These are phyloP conservation scores for Lyophyllum semitale DNA, from an alignment of 768 basidiomycete species.

Conservation along the genomic window DNA sequence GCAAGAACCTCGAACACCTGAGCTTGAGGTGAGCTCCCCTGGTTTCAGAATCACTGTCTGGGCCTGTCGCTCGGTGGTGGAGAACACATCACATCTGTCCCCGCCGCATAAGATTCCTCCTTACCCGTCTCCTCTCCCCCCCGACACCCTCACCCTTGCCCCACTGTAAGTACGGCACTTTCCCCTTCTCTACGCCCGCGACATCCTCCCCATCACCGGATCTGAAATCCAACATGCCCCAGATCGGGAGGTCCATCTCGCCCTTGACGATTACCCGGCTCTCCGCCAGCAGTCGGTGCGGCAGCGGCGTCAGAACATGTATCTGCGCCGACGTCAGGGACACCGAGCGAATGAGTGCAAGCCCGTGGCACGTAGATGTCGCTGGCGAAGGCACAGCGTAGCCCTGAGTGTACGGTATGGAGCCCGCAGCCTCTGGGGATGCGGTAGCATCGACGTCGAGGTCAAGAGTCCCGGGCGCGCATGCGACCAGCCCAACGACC, in stretches of 20 bases:
- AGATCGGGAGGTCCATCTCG: conserved; percentile 84
- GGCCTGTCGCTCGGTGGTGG: too few species aligned
- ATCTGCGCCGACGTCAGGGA: conserved; percentile 41
- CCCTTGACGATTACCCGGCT: conserved; percentile 73
- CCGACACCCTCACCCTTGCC: conserved; percentile 72
- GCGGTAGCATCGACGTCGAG: conserved; percentile 10
- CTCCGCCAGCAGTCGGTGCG: conserved; percentile 42
- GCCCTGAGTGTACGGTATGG: conserved; percentile 62
- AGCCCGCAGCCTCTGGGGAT: background rate
- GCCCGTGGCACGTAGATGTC: conserved; percentile 67
- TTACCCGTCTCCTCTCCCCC: conserved; percentile 67
- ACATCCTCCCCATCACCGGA: conserved; percentile 36
- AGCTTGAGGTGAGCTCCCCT: background rate
- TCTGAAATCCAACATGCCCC: conserved; percentile 82
- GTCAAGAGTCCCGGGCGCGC: conserved; percentile 44
- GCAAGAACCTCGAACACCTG: background rate
- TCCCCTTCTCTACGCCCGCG: conserved; percentile 53
- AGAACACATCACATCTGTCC: conserved; percentile 62
- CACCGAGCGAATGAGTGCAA: conserved; percentile 71
- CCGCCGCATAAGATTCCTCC: conserved; percentile 87
- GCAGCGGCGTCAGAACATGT: conserved; percentile 83
- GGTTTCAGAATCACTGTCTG: background rate
- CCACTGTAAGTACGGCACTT: conserved; percentile 79
- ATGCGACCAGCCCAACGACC: conserved; percentile 73
- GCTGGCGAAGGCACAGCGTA: conserved; percentile 55